Evolutionary conservation across 1,284 basidiomycete genomes (phyloP), one percentile per base, ranked within the genome.

Genomic region (Exobasidium cylindrosporum): DNA sequence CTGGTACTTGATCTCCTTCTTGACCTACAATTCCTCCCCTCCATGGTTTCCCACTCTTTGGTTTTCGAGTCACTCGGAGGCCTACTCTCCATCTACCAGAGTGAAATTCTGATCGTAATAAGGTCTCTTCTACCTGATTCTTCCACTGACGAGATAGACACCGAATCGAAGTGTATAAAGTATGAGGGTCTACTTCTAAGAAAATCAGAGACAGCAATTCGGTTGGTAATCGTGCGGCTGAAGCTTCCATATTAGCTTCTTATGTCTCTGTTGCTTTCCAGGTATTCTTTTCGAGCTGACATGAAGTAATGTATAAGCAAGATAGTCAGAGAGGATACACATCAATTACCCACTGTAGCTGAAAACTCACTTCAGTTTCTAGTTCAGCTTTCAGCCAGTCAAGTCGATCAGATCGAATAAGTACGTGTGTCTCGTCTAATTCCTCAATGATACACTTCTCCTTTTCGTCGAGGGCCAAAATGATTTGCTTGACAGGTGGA

Each of bases 151-250:
- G 58, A 49, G 66, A 69, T 49, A 76, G 66, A 11, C 64, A 49
- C n/a, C 74, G 68, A 2, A 76, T 57, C 7, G 63, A 60, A 45
- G 68, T 71, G 64, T 69, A 74, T 53, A 76, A 72, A 21, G 73
- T 73, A 28, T 71, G 69, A 14, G 74, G 74, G 40, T 76, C 74
- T 56, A 71, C 68, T 28, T 72, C 69, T 21, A 72, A 64, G 62
- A 76, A 76, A 54, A 76, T 74, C 60, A 63, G 61, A 31, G 67
- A 63, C n/a, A 74, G 66, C 6, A 76, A 32, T 58, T 76, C 74
- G 64, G 63, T 63, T 29, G 74, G 74, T 2, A 76, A 71, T 4
- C 29, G 4, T 35, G 40, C 31, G 26, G 21, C 26, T 35, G n/a
- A 31, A 4, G 13, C 31, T 35, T 55, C 35, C 35, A 10, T 10